These are phyloP conservation scores for Ulota crispa DNA, from an alignment of 225 moss, liverwort and hornwort species.

Conservation along the genomic window DNA sequence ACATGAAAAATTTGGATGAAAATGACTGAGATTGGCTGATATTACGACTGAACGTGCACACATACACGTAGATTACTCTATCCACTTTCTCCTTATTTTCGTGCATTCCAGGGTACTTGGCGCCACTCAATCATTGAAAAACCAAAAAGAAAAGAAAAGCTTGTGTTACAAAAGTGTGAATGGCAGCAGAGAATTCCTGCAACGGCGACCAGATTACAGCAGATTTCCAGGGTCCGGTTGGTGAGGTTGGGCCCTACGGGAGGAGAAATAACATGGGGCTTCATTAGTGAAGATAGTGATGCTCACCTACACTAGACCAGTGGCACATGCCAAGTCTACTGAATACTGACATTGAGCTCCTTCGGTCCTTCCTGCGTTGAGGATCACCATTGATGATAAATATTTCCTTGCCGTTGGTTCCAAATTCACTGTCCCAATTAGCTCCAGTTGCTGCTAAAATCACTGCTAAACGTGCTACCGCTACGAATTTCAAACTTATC, in stretches of 20 bases:
- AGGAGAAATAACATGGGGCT: background rate
- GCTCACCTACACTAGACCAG: background rate
- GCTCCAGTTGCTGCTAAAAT: too few species aligned
- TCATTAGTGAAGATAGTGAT: background rate
- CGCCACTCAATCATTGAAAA: too few species aligned
- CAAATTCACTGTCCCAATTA: too few species aligned
- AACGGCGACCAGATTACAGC: background rate
- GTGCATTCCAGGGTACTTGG: background rate
- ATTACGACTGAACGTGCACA: background rate
- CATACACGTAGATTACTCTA: too few species aligned
- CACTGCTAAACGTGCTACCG: too few species aligned
- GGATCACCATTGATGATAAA: background rate
- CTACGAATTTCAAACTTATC: too few species aligned
- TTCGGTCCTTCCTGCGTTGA: background rate
- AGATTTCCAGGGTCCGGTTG: background rate
- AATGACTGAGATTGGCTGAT: background rate
- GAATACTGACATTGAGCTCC: background rate
- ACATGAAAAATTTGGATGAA: too few species aligned
- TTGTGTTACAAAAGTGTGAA: too few species aligned
- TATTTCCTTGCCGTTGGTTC: too few species aligned
- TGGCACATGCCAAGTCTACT: background rate
- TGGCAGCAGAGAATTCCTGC: background rate
- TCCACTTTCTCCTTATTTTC: too few species aligned
- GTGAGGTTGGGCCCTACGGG: background rate
- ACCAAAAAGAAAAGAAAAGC: too few species aligned